Evolutionary conservation across 2,329 filamentous ascomycete species (phyloP), one percentile per base, ranked within the genome.

Genomic region (Ampelomyces quisqualis): DNA sequence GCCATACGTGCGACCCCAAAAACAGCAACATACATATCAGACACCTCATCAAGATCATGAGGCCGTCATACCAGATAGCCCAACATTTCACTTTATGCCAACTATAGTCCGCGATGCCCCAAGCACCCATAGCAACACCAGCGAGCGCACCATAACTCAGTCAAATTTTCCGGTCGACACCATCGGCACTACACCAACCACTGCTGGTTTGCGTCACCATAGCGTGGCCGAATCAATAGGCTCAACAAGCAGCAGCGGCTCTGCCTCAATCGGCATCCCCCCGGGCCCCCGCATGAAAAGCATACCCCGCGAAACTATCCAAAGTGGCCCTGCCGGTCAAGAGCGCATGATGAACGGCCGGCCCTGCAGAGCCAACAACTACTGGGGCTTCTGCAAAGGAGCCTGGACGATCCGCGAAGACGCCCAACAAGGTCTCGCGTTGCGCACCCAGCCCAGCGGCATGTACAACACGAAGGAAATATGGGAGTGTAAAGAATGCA

Each of bases 341-440:
- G 49, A 60, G 10, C 52, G 41, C n/a, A 63, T 62, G 52, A 63
- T 69, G 52, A 37, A 49, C 13, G 64, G 64, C 26, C 64, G 67
- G 3, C 65, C 67, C 1, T 64, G 60, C 53, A 69, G 67, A 45
- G 55, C 59, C n/a, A 70, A 70, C 47, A 58, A 64, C 43, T 70
- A 69, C 52, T 69, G 64, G 62, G 67, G 67, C 14, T 70, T 70
- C 53, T 70, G 68, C 54, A 69, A 69, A 55, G 68, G 68, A 22
- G 59, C 67, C 2, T 70, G 67, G 67, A 55, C 55, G 1, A 49
- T 59, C 2, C 60, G 66, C 22, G 63, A 65, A 45, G 63, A 68
- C 10, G 14, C 48, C 2, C 62, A 58, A 17, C 65, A 65, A n/a
- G 67, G 66, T 1, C 49, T 70, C 0, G 22, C 24, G 0, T 24